Evolutionary conservation across 257 asterid genomes (phyloP), one percentile per base, ranked within the genome.

Genomic region (Thymus mandschuricus): DNA sequence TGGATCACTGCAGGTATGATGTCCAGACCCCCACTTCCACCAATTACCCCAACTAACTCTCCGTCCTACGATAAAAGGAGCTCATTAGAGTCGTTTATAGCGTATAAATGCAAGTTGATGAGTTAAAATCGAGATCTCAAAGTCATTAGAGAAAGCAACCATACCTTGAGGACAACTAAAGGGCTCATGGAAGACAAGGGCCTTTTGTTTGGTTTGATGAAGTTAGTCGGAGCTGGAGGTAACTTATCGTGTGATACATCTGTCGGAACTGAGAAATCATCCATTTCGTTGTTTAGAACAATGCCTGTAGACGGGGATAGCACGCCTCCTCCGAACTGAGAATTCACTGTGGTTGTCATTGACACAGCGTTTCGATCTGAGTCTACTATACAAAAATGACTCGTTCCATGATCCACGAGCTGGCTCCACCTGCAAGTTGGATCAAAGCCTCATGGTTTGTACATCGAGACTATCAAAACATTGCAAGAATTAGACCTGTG

Each of bases 131-230:
- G 5, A 35, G 40, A 35, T 35, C 3, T 35, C 40, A 6, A 41
- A 64, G n/a, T 21, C 21, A n/a, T 46, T 66, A 34, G 29, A 13
- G 10, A 44, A 21, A 54, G 66, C n/a, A 41, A 38, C 28, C 56
- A 41, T 78, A 89, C 98, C 97, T 94, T 94, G 79, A 94, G 96
- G 79, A 94, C 77, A 27, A 94, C 81, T 43, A 91, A 72, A 3
- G 99, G 99, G n/a, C 85, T 79, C 99, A 94, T 94, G 21, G 99
- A 89, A 63, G 99, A 91, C 58, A 94, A 59, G 1, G 99, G 99
- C 46, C 97, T 82, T 82, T 94, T 94, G 73, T 89, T 83, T 7
- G 97, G 99, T 49, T 50, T 77, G 56, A 91, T 94, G 52, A 91
- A 91, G 78, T 94, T 94, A 64, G 90, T 51, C 2, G 99, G 99